Evolutionary conservation across 2,329 filamentous ascomycete genomes (phyloP).

Genomic region (Paecilomyces formosus): DNA sequence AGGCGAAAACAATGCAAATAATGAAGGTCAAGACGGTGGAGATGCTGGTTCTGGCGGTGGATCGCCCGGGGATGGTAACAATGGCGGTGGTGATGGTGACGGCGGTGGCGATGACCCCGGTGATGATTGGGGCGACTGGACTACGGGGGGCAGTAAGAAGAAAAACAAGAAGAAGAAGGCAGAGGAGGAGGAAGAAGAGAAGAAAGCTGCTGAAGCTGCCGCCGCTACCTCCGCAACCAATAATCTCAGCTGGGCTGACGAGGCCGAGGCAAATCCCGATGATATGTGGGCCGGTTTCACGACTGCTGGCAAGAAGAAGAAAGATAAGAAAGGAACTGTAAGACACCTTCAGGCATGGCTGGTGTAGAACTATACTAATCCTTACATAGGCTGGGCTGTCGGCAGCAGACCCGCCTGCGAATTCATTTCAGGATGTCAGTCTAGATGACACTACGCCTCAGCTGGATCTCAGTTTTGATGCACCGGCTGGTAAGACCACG

Average conservation of each 20-base stretch:
- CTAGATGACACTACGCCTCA: conserved; percentile 54
- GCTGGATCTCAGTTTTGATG: conserved; percentile 49
- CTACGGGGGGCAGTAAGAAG: conserved; percentile 22
- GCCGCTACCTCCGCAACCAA: conserved; percentile 22
- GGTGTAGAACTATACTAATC: conserved; percentile 1
- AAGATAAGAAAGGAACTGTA: conserved; percentile 53
- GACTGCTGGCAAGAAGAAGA: conserved; percentile 46
- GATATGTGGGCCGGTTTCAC: conserved; percentile 48
- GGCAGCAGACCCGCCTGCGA: conserved; percentile 30
- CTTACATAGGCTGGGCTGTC: conserved; percentile 21
- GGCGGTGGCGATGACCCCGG: conserved; percentile 31
- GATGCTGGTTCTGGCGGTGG: conserved; percentile 21
- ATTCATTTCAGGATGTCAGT: conserved; percentile 63
- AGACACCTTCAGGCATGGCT: conserved; percentile 9
- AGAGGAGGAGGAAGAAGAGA: conserved; percentile 26
- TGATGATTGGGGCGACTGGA: conserved; percentile 35
- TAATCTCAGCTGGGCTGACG: conserved; percentile 40
- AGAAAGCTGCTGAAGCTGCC: conserved; percentile 22
- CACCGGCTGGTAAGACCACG: conserved; percentile 33
- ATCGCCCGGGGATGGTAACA: conserved; percentile 22
- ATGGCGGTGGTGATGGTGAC: conserved; percentile 20
- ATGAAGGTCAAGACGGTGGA: conserved; percentile 37
- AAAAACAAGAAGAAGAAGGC: conserved; percentile 27
- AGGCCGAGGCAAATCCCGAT: conserved; percentile 35
- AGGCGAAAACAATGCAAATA: conserved; percentile 17